Evolutionary conservation across 768 basidiomycete genomes (phyloP).

Genomic region (Pseudohyphozyma bogoriensis): DNA sequence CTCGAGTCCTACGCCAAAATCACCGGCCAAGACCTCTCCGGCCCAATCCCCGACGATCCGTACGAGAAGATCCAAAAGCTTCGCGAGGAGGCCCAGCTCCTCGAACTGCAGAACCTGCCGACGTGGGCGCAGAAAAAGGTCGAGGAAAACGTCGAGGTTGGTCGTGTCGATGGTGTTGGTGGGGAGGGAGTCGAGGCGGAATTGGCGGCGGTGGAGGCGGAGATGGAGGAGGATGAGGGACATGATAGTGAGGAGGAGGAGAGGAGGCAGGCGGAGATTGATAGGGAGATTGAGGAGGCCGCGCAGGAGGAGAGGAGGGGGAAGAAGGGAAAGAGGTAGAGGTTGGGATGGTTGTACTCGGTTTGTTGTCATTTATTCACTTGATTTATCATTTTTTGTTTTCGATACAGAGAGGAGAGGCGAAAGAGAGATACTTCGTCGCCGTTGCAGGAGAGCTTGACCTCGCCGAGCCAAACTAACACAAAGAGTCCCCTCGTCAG

Average conservation of each 20-base stretch:
- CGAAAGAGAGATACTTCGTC: too few relatives aligned
- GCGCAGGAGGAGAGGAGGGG: background rate
- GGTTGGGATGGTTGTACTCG: background rate
- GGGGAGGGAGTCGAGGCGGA: background rate
- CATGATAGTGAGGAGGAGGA: background rate
- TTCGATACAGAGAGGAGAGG: too few relatives aligned
- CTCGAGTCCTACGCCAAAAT: slow-evolving; percentile 13
- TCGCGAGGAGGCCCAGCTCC: too few relatives aligned
- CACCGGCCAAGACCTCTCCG: slow-evolving; percentile 26
- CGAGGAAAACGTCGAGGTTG: too few relatives aligned
- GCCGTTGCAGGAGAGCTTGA: background rate
- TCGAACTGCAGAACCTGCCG: too few relatives aligned
- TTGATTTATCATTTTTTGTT: too few relatives aligned
- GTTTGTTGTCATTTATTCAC: background rate
- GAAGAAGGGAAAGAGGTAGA: background rate
- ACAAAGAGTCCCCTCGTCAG: background rate
- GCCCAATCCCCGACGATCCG: slow-evolving; percentile 27
- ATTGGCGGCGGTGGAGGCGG: background rate
- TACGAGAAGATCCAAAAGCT: slow-evolving; percentile 19
- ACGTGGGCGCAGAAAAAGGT: too few relatives aligned
- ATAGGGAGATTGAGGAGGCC: background rate
- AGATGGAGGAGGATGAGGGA: background rate
- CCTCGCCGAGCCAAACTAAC: background rate
- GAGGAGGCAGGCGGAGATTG: background rate
- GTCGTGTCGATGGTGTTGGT: too few relatives aligned